Conservation (phyloP, 495 filamentous ascomycete genomes). For the Aspergillus haitiensis region DNA sequence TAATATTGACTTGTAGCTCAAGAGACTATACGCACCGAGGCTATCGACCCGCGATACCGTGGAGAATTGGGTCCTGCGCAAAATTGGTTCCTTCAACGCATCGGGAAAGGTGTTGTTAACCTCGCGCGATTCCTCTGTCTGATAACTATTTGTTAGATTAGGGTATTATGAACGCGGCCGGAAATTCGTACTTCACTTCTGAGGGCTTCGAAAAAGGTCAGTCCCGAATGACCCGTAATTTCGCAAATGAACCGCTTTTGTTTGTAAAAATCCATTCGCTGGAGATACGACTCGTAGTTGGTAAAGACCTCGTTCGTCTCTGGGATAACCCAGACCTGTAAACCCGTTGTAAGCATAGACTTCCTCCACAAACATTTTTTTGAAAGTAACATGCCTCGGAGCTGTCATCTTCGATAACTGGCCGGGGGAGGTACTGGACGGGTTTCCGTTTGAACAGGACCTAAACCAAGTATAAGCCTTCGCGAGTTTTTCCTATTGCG, state of each 20-base stretch:
- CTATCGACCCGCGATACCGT: constrained; percentile 89
- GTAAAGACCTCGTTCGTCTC: constrained; percentile 89
- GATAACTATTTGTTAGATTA: constrained; percentile 9
- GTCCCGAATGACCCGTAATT: constrained; percentile 87
- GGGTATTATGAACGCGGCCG: neutral
- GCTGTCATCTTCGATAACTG: constrained; percentile 74
- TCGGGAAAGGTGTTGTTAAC: constrained; percentile 92
- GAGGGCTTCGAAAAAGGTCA: constrained; percentile 92
- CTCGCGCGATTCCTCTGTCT: constrained; percentile 83
- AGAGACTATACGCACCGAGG: constrained; percentile 58
- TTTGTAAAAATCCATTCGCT: constrained; percentile 88
- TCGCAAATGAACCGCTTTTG: constrained; percentile 93
- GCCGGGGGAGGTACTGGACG: constrained; percentile 75
- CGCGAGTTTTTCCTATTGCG: neutral
- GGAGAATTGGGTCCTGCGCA: constrained; percentile 88
- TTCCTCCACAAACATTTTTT: constrained; percentile 3
- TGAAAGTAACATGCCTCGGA: constrained; percentile 60
- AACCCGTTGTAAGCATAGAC: constrained; percentile 11
- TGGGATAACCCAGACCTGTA: constrained; percentile 85
- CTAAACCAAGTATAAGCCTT: constrained; percentile 48
- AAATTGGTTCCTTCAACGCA: constrained; percentile 82
- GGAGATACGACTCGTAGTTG: constrained; percentile 84
- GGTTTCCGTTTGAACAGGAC: constrained; percentile 96
- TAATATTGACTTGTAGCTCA: neutral
- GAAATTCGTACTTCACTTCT: constrained; percentile 77